Percentiles rank a stretch among this genome's conserved stretches.
These are phyloP conservation scores for Chlamydomonas incerta DNA, from an alignment of 139 green algal genomes.

Conservation along the genomic window DNA sequence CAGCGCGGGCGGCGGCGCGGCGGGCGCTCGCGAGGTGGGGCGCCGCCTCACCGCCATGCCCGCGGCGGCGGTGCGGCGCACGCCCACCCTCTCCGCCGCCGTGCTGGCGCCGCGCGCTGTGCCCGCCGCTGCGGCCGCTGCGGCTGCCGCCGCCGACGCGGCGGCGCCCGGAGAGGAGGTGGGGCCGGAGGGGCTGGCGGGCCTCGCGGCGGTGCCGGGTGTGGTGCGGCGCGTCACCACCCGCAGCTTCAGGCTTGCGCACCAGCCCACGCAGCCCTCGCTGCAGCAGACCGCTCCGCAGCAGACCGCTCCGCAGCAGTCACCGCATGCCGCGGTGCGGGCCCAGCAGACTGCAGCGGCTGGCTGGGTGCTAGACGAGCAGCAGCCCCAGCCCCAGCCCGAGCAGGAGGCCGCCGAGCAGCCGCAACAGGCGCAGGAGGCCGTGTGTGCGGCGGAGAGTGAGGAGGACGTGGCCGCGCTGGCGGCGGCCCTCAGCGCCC, in stretches of 20 bases:
- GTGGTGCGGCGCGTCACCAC: neutral
- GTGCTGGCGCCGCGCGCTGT: neutral
- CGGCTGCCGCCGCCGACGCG: neutral
- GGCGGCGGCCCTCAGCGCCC: constrained; percentile 18
- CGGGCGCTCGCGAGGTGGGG: constrained; percentile 13
- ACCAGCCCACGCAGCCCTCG: no score
- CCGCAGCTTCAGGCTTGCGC: neutral
- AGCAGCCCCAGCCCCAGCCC: neutral
- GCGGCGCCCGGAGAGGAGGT: neutral
- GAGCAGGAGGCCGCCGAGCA: neutral
- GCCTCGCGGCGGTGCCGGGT: neutral
- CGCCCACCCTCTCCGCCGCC: neutral
- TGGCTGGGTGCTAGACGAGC: no score
- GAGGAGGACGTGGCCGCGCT: constrained; percentile 2
- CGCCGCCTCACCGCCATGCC: constrained; percentile 20
- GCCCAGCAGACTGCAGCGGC: neutral
- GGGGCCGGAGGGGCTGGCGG: neutral
- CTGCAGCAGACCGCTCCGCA: no score
- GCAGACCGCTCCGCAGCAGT: no score
- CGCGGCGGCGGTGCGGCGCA: neutral
- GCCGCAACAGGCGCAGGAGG: neutral
- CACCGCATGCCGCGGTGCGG: neutral
- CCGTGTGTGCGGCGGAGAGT: neutral
- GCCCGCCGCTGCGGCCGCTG: neutral
- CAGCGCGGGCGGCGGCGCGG: neutral